These are phyloP conservation scores for Sugiyamaella neomexicana DNA, from an alignment of 1,139 yeast species.

Conservation along the genomic window DNA sequence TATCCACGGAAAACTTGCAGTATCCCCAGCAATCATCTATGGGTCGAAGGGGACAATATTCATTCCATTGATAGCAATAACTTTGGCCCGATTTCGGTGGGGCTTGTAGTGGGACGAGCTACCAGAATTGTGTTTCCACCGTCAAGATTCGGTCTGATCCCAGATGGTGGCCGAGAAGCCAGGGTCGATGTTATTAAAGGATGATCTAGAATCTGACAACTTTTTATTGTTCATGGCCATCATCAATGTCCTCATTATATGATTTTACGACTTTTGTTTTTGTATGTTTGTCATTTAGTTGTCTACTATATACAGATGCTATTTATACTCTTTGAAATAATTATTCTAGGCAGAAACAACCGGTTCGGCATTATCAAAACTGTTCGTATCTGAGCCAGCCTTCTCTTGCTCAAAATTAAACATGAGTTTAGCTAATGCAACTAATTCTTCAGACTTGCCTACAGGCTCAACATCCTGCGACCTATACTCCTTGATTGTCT, in stretches of 20 bases:
- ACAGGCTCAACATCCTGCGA: constrained; percentile 19
- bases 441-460: constrained; percentile 24
- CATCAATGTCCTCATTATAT: too few species aligned
- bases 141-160: constrained; percentile 45
- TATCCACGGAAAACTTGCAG: constrained; percentile 63
- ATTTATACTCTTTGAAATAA: background rate
- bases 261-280: background rate
- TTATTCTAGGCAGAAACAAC: background rate
- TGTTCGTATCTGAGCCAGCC: background rate
- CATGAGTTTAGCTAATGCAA: constrained; percentile 23
- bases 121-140: constrained; percentile 67
- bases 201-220: background rate
- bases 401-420: constrained; percentile 21
- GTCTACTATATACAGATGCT: constrained; percentile 10
- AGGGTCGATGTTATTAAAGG: constrained; percentile 20
- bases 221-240: too few species aligned
- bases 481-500: constrained; percentile 47
- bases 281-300: background rate
- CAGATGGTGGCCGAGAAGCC: constrained; percentile 39
- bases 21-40: constrained; percentile 77
- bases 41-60: constrained; percentile 94
- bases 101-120: constrained; percentile 74
- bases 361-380: background rate
- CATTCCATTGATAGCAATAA: constrained; percentile 82
- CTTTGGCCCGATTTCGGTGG: constrained; percentile 83